Conservation (phyloP, 768 basidiomycete genomes). For the Cystofilobasidium bisporidii region DNA sequence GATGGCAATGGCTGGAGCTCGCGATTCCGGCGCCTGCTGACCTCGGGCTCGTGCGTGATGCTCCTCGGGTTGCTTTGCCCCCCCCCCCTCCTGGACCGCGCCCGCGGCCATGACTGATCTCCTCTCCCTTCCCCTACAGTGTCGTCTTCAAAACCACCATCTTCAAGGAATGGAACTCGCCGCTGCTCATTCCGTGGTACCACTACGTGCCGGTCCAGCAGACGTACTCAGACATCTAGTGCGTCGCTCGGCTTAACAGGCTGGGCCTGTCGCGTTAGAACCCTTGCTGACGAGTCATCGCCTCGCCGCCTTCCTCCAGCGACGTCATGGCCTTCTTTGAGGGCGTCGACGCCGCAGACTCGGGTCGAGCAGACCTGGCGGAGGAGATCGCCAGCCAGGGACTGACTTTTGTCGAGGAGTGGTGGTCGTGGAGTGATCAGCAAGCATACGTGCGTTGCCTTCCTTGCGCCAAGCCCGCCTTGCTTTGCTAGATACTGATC, state of each 20-base stretch:
- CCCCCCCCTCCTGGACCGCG: no score
- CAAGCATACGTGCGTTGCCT: slow-evolving; percentile 23
- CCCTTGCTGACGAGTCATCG: no score
- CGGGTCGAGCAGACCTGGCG: slow-evolving; percentile 16
- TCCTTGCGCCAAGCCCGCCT: not conserved
- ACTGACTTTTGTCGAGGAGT: slow-evolving; percentile 6
- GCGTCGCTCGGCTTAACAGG: not conserved
- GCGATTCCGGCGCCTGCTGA: slow-evolving; percentile 18
- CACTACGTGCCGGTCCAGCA: slow-evolving; percentile 26
- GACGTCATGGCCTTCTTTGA: slow-evolving; percentile 27
- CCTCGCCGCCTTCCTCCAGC: not conserved
- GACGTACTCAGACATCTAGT: slow-evolving; percentile 21
- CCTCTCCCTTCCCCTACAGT: not conserved
- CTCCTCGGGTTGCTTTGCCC: no score
- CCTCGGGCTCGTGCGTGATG: slow-evolving; percentile 6
- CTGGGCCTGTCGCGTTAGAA: no score
- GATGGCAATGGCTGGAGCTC: slow-evolving; percentile 23
- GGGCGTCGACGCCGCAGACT: not conserved
- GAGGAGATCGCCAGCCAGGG: slow-evolving; percentile 23
- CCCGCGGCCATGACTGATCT: not conserved
- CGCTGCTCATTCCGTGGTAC: slow-evolving; percentile 23
- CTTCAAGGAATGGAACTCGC: slow-evolving; percentile 21
- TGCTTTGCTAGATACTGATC: not conserved
- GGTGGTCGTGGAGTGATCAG: slow-evolving; percentile 25
- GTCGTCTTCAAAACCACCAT: slow-evolving; percentile 21